Evolutionary conservation across 495 filamentous ascomycete genomes (phyloP).

Genomic region (Terfezia claveryi): DNA sequence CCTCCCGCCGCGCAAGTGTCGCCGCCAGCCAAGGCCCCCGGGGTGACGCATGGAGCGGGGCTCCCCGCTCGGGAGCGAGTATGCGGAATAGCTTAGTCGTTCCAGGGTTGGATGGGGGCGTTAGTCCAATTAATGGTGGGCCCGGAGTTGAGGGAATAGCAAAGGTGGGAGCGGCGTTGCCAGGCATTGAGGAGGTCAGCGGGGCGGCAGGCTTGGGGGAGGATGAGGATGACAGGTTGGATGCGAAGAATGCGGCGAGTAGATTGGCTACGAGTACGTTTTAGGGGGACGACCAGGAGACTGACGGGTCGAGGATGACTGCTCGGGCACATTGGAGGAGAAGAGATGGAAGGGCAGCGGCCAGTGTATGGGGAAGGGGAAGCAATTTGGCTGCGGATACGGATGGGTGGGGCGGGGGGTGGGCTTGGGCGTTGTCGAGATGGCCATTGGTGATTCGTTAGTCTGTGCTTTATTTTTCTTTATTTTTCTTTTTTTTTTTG

Average conservation of each 20-base stretch:
- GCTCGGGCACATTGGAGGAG: neutral
- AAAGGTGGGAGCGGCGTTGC: conserved; percentile 27
- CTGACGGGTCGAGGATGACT: neutral
- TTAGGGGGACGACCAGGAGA: conserved; percentile 19
- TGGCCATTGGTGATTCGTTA: neutral
- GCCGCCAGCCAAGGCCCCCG: conserved; percentile 78
- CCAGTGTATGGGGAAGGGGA: neutral
- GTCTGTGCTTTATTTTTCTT: too few relatives aligned
- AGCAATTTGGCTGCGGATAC: neutral
- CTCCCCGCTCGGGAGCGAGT: conserved; percentile 55
- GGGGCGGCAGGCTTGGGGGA: conserved; percentile 45
- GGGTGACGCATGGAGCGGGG: conserved; percentile 92
- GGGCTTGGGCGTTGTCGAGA: neutral
- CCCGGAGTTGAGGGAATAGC: conserved; percentile 20
- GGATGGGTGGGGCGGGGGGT: neutral
- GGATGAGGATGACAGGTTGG: conserved; percentile 80
- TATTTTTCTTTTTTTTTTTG: too few relatives aligned
- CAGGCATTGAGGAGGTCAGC: conserved; percentile 28
- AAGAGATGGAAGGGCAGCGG: neutral
- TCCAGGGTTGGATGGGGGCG: conserved; percentile 29
- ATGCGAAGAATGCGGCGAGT: conserved; percentile 86
- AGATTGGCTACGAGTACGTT: conserved; percentile 87
- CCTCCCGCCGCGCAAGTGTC: conserved; percentile 48
- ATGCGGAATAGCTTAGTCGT: conserved; percentile 48
- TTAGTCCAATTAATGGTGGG: conserved; percentile 22